Percentiles rank a stretch among this genome's conserved stretches.
Conservation (phyloP, 1,284 basidiomycete genomes). For the Hypsizygus ulmarius region DNA sequence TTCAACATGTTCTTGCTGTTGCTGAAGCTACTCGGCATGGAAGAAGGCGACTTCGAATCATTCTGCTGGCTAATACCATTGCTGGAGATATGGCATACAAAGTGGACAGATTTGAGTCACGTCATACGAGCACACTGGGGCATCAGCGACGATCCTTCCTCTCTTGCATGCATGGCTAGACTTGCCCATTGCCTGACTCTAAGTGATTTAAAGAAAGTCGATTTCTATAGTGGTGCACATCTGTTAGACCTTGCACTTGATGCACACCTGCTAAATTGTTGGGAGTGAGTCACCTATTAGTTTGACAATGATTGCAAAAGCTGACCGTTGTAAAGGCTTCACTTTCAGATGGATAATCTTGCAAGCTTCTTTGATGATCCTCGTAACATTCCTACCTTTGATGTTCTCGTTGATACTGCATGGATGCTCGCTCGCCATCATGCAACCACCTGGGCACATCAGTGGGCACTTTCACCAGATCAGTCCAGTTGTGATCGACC, state of each 20-base stretch:
- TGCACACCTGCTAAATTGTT: slow-evolving; percentile 18
- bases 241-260: slow-evolving; percentile 17
- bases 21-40: slow-evolving; percentile 9
- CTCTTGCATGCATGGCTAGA: slow-evolving; percentile 21
- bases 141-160: slow-evolving; percentile 12
- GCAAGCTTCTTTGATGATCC: slow-evolving; percentile 1
- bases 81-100: slow-evolving; percentile 32
- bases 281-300: slow-evolving; percentile 13
- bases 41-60: slow-evolving; percentile 15
- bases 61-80: slow-evolving; percentile 25
- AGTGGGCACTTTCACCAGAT: neutral
- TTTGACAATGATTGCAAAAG: no score
- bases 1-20: slow-evolving; percentile 13
- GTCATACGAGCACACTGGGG: slow-evolving; percentile 29
- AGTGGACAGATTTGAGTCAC: slow-evolving; percentile 31
- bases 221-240: slow-evolving; percentile 17
- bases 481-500: neutral
- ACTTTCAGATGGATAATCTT: slow-evolving; percentile 4
- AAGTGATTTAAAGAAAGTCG: slow-evolving; percentile 22
- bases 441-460: slow-evolving; percentile 11
- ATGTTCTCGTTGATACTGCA: slow-evolving; percentile 1
- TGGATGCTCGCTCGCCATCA: slow-evolving; percentile 1
- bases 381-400: slow-evolving; percentile 4
- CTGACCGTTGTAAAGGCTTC: neutral
- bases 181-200: slow-evolving; percentile 16